phyloP scores from a whole-genome alignment of 345 rosid species.

The Noccaea caerulescens region DNA sequence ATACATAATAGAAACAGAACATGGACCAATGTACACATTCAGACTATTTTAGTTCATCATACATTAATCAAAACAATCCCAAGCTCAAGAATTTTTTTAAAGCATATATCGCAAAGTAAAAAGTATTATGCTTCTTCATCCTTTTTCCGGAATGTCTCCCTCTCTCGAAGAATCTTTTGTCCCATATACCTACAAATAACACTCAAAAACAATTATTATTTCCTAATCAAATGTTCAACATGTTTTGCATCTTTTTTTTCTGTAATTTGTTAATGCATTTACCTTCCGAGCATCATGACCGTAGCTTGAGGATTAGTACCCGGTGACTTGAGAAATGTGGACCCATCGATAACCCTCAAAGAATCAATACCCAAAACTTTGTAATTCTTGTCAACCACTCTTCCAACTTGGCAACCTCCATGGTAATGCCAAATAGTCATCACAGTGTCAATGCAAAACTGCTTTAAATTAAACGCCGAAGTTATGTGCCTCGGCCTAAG shows the following conservation, averaged over 20 bases:
- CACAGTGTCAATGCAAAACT: conserved; percentile 67
- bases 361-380: conserved; percentile 59
- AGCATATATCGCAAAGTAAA: conserved; percentile 1
- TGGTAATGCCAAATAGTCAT: conserved; percentile 78
- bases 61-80: conserved; percentile 31
- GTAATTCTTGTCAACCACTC: conserved; percentile 62
- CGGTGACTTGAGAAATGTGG: conserved; percentile 60
- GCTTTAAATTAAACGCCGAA: conserved; percentile 52
- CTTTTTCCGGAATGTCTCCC: conserved; percentile 22
- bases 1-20: conserved; percentile 37
- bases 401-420: conserved; percentile 72
- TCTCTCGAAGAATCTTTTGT: conserved; percentile 45
- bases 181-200: conserved; percentile 55
- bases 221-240: not conserved
- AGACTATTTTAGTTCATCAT: conserved; percentile 32
- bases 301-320: conserved; percentile 85
- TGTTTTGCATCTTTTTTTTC: not conserved
- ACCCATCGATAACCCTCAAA: conserved; percentile 63
- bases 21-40: conserved; percentile 34
- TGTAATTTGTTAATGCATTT: conserved; percentile 13
- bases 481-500: conserved; percentile 55
- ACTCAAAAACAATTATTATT: conserved; percentile 10
- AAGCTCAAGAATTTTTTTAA: conserved; percentile 8
- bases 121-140: conserved; percentile 27
- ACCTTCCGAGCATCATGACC: conserved; percentile 88